Evolutionary conservation across 1,284 basidiomycete genomes (phyloP).

Genomic region (Erythrobasidium hasegawianum): DNA sequence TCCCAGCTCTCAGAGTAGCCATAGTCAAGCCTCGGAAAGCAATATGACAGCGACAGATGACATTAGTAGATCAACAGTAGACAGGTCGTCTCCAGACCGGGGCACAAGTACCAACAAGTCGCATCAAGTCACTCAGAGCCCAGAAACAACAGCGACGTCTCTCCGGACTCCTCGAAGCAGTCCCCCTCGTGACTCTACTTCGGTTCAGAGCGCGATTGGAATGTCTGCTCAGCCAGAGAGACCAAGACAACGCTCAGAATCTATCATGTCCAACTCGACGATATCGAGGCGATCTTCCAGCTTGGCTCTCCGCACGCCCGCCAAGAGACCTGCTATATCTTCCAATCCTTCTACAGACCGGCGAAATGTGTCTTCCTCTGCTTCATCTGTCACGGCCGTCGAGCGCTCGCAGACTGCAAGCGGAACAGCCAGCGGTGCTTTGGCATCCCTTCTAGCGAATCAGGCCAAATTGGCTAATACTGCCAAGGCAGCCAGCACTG

Average conservation of each 20-base stretch:
- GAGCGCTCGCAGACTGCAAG: slow-evolving; percentile 8
- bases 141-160: too few relatives aligned
- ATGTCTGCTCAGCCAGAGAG: too few relatives aligned
- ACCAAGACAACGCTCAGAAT: too few relatives aligned
- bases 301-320: slow-evolving; percentile 6
- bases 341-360: slow-evolving; percentile 7
- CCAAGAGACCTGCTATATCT: background rate
- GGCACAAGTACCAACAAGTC: too few relatives aligned
- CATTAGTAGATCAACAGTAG: too few relatives aligned
- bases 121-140: too few relatives aligned
- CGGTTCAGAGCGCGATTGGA: too few relatives aligned
- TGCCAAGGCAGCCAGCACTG: background rate
- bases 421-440: background rate
- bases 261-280: background rate
- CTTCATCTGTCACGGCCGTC: slow-evolving; percentile 21
- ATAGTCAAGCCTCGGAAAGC: too few relatives aligned
- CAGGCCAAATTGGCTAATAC: slow-evolving; percentile 20
- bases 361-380: slow-evolving; percentile 15
- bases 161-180: too few relatives aligned
- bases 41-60: too few relatives aligned
- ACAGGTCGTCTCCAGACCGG: too few relatives aligned
- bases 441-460: slow-evolving; percentile 21
- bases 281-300: slow-evolving; percentile 6
- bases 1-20: background rate
- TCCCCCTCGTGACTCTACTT: too few relatives aligned